Conservation (phyloP, 805 yeast species). For the Barnettozyma wickerhamii region DNA sequence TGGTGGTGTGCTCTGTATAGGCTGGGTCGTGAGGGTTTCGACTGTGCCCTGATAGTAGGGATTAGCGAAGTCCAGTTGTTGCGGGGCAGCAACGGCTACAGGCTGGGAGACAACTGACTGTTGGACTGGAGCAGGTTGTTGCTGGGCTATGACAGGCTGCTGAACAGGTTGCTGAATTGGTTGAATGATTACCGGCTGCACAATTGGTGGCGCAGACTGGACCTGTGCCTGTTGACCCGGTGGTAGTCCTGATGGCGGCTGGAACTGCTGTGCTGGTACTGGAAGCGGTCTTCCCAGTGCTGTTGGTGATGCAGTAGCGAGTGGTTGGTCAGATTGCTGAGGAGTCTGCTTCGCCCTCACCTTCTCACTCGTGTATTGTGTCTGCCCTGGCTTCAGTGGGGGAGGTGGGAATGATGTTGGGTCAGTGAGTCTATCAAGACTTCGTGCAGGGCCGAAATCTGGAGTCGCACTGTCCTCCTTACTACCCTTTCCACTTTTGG, state of each 20-base stretch:
- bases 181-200: conserved; percentile 7
- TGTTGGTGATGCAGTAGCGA: conserved; percentile 8
- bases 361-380: conserved; percentile 27
- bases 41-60: conserved; percentile 17
- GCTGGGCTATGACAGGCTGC: conserved; percentile 2
- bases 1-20: neutral
- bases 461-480: conserved; percentile 2
- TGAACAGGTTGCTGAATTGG: conserved; percentile 9
- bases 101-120: conserved; percentile 6
- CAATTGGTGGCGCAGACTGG: conserved; percentile 4
- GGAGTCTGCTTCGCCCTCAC: conserved; percentile 4
- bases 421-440: conserved; percentile 10
- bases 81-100: conserved; percentile 3
- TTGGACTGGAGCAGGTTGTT: conserved; percentile 3
- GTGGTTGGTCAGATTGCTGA: conserved; percentile 10
- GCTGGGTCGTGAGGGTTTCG: neutral
- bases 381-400: conserved; percentile 35
- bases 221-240: neutral
- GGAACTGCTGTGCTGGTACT: neutral
- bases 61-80: conserved; percentile 12
- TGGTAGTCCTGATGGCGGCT: neutral
- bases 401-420: conserved; percentile 33
- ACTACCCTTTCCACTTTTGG: neutral
- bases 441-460: conserved; percentile 9
- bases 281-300: neutral